Conservation (phyloP, 2,329 filamentous ascomycete genomes). For the Diplodia corticola region DNA sequence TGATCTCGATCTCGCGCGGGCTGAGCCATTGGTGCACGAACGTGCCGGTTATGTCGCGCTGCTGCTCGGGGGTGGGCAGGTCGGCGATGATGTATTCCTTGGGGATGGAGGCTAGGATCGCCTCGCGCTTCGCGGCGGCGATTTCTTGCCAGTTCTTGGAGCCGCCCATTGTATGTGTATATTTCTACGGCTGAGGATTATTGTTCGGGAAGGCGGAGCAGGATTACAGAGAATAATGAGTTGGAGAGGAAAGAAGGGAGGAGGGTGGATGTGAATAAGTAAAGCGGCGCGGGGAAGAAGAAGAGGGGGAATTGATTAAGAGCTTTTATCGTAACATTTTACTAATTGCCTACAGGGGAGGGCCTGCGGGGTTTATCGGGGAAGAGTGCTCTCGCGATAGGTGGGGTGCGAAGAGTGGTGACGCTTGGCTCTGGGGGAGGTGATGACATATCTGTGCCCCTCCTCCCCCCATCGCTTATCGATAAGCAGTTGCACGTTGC, state of each 20-base stretch:
- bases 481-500: neutral
- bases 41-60: conserved; percentile 48
- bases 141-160: conserved; percentile 13
- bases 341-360: neutral
- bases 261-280: too few species aligned
- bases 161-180: neutral
- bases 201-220: neutral
- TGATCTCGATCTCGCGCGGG: conserved; percentile 59
- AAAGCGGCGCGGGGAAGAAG: neutral
- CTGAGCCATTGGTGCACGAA: conserved; percentile 60
- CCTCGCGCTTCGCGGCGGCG: conserved; percentile 15
- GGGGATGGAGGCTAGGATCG: conserved; percentile 17
- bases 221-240: neutral
- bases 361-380: neutral
- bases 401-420: conserved; percentile 6
- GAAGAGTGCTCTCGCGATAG: neutral
- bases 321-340: neutral
- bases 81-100: conserved; percentile 14
- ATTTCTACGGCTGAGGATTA: neutral
- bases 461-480: too few species aligned
- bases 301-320: neutral
- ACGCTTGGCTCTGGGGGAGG: neutral
- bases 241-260: neutral
- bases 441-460: neutral
- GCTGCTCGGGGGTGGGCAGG: conserved; percentile 14